Conservation (phyloP, 768 basidiomycete genomes). For the Mycena rebaudengoi region DNA sequence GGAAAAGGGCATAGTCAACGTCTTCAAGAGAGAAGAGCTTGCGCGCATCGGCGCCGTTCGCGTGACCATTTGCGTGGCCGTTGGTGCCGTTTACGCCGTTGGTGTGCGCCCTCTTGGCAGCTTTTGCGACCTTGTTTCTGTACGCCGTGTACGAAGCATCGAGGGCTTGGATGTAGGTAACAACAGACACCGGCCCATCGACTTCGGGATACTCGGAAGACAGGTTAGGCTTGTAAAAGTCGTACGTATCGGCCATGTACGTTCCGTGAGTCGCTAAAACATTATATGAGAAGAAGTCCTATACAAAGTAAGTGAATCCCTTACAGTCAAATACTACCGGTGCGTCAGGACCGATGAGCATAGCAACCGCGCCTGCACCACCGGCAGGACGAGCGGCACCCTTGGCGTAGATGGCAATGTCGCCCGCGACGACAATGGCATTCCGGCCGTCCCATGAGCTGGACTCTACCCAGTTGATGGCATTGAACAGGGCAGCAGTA, state of each 20-base stretch:
- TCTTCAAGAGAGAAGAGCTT: conserved; percentile 75
- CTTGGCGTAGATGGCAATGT: conserved; percentile 98
- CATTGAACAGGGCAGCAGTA: conserved; percentile 98
- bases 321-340: conserved; percentile 94
- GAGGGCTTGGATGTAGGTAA: conserved; percentile 93
- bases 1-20: conserved; percentile 95
- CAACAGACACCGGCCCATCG: conserved; percentile 95
- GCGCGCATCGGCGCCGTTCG: conserved; percentile 46
- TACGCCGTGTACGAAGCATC: conserved; percentile 91
- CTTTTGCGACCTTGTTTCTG: conserved; percentile 81
- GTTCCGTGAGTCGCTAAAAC: conserved; percentile 91
- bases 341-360: conserved; percentile 96
- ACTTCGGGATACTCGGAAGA: conserved; percentile 96
- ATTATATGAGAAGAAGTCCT: conserved; percentile 15
- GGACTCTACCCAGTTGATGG: conserved; percentile 97
- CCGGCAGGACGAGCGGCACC: conserved; percentile 95
- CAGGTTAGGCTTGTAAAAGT: conserved; percentile 99
- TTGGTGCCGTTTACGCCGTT: conserved; percentile 50
- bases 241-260: conserved; percentile 97
- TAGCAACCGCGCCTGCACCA: conserved; percentile 94
- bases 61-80: conserved; percentile 45
- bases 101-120: conserved; percentile 56
- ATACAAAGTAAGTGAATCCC: conserved; percentile 46
- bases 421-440: conserved; percentile 95
- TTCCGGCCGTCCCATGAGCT: conserved; percentile 97